A percentile compares a stretch with the other conserved stretches of the same genome.
Conservation (phyloP, 192 early-diverging fungal genomes). For the Entomortierella chlamydospora region DNA sequence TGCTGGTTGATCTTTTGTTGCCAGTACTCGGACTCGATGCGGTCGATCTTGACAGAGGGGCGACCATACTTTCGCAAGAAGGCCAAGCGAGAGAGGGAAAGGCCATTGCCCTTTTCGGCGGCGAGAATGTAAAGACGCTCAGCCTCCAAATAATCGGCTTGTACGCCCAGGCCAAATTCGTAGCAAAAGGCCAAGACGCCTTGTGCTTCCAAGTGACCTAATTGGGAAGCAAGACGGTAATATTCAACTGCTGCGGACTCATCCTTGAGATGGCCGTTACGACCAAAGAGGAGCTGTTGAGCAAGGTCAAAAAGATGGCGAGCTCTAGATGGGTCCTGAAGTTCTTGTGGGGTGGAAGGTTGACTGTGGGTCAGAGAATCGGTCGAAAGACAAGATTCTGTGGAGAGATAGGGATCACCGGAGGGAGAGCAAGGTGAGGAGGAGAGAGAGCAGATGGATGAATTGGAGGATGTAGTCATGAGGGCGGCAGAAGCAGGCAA, state of each 20-base stretch:
- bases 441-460: slow-evolving; percentile 40
- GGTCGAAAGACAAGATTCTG: slow-evolving; percentile 2
- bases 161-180: slow-evolving; percentile 86
- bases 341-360: background rate
- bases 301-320: slow-evolving; percentile 47
- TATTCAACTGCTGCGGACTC: slow-evolving; percentile 62
- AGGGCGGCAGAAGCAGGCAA: slow-evolving; percentile 24
- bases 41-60: slow-evolving; percentile 80
- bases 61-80: slow-evolving; percentile 86
- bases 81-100: slow-evolving; percentile 76
- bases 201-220: slow-evolving; percentile 60
- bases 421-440: slow-evolving; percentile 18
- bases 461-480: slow-evolving; percentile 19
- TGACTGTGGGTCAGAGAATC: background rate
- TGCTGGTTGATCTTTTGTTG: slow-evolving; percentile 67
- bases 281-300: slow-evolving; percentile 65
- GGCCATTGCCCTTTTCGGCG: slow-evolving; percentile 69
- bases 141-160: slow-evolving; percentile 67
- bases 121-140: slow-evolving; percentile 76
- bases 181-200: slow-evolving; percentile 83
- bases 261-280: slow-evolving; percentile 52
- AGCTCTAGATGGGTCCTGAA: slow-evolving; percentile 28
- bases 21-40: slow-evolving; percentile 85
- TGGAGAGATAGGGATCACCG: slow-evolving; percentile 13
- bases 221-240: slow-evolving; percentile 62